Conservation (phyloP, 1,139 yeast species). For the Taphrina deformans region DNA sequence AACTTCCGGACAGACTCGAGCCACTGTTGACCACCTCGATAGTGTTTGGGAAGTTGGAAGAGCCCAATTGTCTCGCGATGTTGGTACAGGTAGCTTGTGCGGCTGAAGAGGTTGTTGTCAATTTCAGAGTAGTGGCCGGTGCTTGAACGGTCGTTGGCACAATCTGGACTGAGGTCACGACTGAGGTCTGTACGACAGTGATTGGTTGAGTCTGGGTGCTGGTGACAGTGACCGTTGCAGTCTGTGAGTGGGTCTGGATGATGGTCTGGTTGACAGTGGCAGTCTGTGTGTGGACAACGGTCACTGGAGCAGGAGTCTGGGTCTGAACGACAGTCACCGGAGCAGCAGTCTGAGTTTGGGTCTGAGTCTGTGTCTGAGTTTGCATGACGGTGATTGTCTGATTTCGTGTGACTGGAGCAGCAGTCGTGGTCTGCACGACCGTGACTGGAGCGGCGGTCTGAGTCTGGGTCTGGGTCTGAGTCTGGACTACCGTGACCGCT, state of each 20-base stretch:
- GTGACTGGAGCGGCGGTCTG: background rate
- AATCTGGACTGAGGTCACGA: background rate
- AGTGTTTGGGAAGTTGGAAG: conserved; percentile 16
- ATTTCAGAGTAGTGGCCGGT: background rate
- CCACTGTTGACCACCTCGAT: conserved; percentile 13
- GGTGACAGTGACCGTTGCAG: conserved; percentile 6
- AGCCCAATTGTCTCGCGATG: conserved; percentile 7
- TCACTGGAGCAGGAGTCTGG: background rate
- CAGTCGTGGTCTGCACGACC: background rate
- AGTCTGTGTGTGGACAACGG: conserved; percentile 2
- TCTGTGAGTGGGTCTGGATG: background rate
- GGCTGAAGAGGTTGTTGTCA: conserved; percentile 1
- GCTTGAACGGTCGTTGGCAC: background rate
- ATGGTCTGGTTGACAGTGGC: background rate
- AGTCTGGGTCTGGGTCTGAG: background rate
- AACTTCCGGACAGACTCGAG: background rate
- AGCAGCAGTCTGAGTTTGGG: background rate
- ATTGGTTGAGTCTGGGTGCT: background rate
- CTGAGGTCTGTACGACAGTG: conserved; percentile 6
- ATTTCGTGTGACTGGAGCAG: background rate
- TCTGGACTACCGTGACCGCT: conserved; percentile 38
- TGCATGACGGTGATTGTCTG: conserved; percentile 43
- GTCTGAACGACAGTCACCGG: conserved; percentile 5
- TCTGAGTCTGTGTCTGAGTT: conserved; percentile 55
- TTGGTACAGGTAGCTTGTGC: conserved; percentile 21